Percentiles rank a stretch among this genome's conserved stretches.
phyloP scores from a whole-genome alignment of 345 rosid species.

The Erodium maritimum region DNA sequence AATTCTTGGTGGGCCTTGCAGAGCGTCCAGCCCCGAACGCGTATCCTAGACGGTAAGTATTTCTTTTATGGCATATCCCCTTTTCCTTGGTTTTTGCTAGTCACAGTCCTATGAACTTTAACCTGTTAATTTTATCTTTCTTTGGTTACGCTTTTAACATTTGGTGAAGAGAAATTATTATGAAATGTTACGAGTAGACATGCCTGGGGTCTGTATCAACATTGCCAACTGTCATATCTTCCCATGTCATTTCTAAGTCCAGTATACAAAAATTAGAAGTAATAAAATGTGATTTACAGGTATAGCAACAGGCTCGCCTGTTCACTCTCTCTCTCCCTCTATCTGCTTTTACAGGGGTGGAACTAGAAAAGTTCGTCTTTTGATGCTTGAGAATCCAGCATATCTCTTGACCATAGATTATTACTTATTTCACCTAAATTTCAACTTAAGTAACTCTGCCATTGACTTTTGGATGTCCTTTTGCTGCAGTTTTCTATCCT shows the following conservation, averaged over 20 bases:
- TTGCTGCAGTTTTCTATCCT: constrained; percentile 71
- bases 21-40: constrained; percentile 51
- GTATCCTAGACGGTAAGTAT: constrained; percentile 58
- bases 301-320: too few species aligned
- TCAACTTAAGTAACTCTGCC: background rate
- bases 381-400: background rate
- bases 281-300: background rate
- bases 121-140: background rate
- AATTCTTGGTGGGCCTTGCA: constrained; percentile 84
- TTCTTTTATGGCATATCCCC: too few species aligned
- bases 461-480: background rate
- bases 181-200: too few species aligned
- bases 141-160: background rate
- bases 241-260: too few species aligned
- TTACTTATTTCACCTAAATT: background rate
- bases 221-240: too few species aligned
- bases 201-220: too few species aligned
- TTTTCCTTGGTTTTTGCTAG: too few species aligned
- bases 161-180: too few species aligned
- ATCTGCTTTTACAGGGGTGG: background rate
- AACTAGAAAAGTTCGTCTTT: too few species aligned
- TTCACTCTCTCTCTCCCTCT: background rate
- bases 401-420: background rate
- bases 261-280: too few species aligned
- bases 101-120: too few species aligned